Evolutionary conservation across 108 stramenopile species (phyloP).

Genomic region (Chaetoceros muelleri): DNA sequence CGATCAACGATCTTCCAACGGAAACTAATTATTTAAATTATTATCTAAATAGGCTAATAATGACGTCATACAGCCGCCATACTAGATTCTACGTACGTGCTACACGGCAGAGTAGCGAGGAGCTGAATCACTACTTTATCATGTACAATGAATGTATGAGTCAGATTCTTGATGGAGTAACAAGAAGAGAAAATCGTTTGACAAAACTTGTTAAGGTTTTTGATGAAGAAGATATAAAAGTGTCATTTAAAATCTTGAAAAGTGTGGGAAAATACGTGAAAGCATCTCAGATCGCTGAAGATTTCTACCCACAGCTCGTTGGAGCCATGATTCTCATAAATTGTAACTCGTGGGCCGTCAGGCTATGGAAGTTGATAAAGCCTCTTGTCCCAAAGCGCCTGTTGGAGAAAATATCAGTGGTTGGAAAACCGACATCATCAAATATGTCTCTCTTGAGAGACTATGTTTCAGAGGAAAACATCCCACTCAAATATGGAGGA

Average conservation of each 20-base stretch:
- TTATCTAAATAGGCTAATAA: not conserved
- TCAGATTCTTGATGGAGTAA: constrained; percentile 16
- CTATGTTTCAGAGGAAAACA: constrained; percentile 16
- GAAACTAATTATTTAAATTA: too few relatives aligned
- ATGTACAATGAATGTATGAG: constrained; percentile 11
- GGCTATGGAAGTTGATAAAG: constrained; percentile 5
- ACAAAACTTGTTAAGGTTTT: constrained; percentile 10
- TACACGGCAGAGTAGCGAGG: too few relatives aligned
- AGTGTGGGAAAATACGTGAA: constrained; percentile 3
- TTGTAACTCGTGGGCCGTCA: not conserved
- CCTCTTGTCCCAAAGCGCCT: constrained; percentile 14
- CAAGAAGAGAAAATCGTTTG: constrained; percentile 14
- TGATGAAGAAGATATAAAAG: not conserved
- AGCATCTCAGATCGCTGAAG: constrained; percentile 8
- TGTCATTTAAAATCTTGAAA: not conserved
- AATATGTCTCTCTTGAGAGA: constrained; percentile 4
- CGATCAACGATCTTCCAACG: not conserved
- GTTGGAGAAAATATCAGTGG: constrained; percentile 12
- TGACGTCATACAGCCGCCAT: not conserved
- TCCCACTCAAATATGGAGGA: constrained; percentile 14
- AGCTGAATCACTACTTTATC: not conserved
- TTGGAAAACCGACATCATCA: constrained; percentile 1
- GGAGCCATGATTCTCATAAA: constrained; percentile 11
- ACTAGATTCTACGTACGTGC: not conserved
- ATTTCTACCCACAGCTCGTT: constrained; percentile 23